Conservation (phyloP, 2,329 filamentous ascomycete genomes). For the Fusarium compactum region DNA sequence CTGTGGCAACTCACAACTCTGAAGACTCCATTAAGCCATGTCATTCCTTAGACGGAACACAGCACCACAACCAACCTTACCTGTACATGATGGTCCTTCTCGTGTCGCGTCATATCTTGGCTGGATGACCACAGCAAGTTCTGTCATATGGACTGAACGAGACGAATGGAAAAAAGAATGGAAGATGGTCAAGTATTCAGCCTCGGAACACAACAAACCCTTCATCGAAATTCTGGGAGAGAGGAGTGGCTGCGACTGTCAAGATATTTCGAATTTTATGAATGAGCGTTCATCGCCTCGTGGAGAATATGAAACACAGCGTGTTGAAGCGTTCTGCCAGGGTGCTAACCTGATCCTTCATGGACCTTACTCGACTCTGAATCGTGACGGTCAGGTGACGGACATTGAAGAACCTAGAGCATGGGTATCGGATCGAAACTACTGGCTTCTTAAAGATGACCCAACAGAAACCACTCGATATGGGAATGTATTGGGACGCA, state of each 20-base stretch:
- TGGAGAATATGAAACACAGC: background rate
- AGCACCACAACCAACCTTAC: background rate
- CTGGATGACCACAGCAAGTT: background rate
- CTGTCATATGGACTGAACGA: background rate
- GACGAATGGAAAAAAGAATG: slow-evolving; percentile 2
- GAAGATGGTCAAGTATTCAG: background rate
- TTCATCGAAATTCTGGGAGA: background rate
- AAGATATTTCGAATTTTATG: background rate
- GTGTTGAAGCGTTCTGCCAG: slow-evolving; percentile 1
- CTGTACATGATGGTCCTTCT: background rate
- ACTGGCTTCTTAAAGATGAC: background rate
- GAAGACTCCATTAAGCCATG: background rate
- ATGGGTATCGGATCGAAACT: slow-evolving; percentile 3
- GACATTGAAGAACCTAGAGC: background rate
- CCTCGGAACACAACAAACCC: background rate
- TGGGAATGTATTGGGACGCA: background rate
- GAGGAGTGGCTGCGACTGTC: background rate
- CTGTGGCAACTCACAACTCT: background rate
- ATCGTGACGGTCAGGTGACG: too few relatives aligned
- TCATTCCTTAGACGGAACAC: background rate
- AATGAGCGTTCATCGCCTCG: background rate
- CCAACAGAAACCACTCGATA: too few relatives aligned
- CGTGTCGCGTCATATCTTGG: background rate
- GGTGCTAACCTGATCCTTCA: background rate
- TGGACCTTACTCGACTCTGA: too few relatives aligned